Percentiles rank a stretch among this genome's conserved stretches.
phyloP scores from a whole-genome alignment of 306 rosid genomes.

The Erythrophleum fordii region DNA sequence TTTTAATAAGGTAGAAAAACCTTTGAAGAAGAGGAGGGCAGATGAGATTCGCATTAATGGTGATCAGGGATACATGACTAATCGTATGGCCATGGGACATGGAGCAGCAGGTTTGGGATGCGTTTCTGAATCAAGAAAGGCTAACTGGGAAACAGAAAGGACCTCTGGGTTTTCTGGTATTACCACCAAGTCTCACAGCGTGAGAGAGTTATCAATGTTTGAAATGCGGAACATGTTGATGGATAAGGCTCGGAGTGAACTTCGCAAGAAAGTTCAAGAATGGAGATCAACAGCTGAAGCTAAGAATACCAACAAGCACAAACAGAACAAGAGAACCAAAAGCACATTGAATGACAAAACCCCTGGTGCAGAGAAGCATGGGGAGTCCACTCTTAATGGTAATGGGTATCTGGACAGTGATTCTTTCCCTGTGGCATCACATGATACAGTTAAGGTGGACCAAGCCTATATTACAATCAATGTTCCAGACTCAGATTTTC shows the following conservation, averaged over 20 bases:
- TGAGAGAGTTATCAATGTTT: slow-evolving; percentile 53
- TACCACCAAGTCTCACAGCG: slow-evolving; percentile 41
- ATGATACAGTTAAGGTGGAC: slow-evolving; percentile 29
- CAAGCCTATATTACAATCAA: slow-evolving; percentile 40
- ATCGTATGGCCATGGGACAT: slow-evolving; percentile 49
- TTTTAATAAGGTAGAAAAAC: slow-evolving; percentile 34
- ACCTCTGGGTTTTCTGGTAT: slow-evolving; percentile 44
- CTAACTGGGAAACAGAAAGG: slow-evolving; percentile 51
- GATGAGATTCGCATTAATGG: slow-evolving; percentile 47
- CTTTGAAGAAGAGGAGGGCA: slow-evolving; percentile 50
- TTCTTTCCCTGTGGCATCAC: slow-evolving; percentile 15
- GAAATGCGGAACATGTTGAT: slow-evolving; percentile 59
- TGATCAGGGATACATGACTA: slow-evolving; percentile 45
- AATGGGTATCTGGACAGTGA: slow-evolving; percentile 4
- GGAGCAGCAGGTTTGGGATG: slow-evolving; percentile 46
- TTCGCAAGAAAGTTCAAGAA: slow-evolving; percentile 55
- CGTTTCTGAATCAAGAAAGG: slow-evolving; percentile 47
- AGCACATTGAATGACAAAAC: slow-evolving; percentile 39
- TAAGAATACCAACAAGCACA: slow-evolving; percentile 32
- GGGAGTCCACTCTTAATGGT: slow-evolving; percentile 22
- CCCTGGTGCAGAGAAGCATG: slow-evolving; percentile 12
- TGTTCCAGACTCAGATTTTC: slow-evolving; percentile 79
- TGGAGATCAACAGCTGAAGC: slow-evolving; percentile 50
- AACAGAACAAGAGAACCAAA: slow-evolving; percentile 51
- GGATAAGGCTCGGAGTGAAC: slow-evolving; percentile 54